phyloP scores from a whole-genome alignment of 768 basidiomycete species.

The Termitomyces sp. region DNA sequence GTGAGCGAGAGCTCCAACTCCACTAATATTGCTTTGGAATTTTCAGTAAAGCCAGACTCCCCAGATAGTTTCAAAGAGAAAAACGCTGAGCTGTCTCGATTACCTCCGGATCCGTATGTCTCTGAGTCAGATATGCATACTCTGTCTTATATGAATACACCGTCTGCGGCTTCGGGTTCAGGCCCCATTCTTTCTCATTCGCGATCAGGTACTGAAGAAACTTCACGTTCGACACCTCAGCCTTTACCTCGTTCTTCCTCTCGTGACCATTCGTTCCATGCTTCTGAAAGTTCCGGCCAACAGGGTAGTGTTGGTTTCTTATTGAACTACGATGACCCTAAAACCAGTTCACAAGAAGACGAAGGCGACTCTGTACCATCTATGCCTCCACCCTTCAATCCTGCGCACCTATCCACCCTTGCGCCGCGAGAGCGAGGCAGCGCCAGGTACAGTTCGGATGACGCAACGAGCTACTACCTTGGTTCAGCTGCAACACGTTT shows the following conservation, averaged over 20 bases:
- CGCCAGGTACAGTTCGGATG: conserved; percentile 15
- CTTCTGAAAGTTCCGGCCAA: conserved; percentile 9
- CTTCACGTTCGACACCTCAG: conserved; percentile 13
- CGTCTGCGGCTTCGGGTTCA: conserved; percentile 9
- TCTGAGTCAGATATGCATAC: conserved; percentile 14
- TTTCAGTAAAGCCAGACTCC: conserved; percentile 23
- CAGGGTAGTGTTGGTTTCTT: conserved; percentile 16
- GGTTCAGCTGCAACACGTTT: conserved; percentile 16
- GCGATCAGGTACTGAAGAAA: conserved; percentile 19
- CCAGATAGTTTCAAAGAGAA: conserved; percentile 19
- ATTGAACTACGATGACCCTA: conserved; percentile 14
- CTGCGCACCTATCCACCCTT: neutral
- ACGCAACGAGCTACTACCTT: conserved; percentile 11
- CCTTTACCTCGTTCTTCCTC: conserved; percentile 20
- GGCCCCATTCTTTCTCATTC: conserved; percentile 25
- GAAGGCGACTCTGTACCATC: neutral
- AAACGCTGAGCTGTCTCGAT: conserved; percentile 10
- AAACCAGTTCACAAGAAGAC: neutral
- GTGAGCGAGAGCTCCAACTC: conserved; percentile 25
- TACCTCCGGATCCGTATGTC: neutral
- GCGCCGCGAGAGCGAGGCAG: conserved; percentile 16
- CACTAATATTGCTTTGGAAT: conserved; percentile 27
- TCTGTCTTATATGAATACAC: conserved; percentile 21
- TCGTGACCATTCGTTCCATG: conserved; percentile 17
- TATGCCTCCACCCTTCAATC: neutral